Percentiles rank a stretch among this genome's conserved stretches.
phyloP scores from a whole-genome alignment of 2,329 filamentous ascomycete genomes.

The Colletotrichum sp. region DNA sequence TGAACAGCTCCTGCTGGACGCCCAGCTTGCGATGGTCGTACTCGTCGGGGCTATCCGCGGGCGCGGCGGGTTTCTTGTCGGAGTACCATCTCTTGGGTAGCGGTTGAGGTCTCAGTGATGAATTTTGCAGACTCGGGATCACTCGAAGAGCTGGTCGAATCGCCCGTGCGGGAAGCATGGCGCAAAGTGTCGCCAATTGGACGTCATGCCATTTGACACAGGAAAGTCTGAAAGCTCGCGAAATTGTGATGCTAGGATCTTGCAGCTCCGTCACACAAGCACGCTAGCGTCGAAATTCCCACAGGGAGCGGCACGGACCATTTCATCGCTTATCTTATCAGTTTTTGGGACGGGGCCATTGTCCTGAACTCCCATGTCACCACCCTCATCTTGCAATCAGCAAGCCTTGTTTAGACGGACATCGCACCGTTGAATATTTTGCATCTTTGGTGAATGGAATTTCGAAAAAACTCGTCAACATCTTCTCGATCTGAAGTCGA shows the following conservation, averaged over 20 bases:
- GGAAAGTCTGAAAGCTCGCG: neutral
- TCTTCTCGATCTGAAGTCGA: neutral
- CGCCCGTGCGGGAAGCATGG: constrained; percentile 30
- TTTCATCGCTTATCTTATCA: neutral
- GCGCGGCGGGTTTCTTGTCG: neutral
- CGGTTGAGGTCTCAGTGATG: neutral
- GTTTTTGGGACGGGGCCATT: neutral
- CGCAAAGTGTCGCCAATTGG: constrained; percentile 12
- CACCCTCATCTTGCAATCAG: neutral
- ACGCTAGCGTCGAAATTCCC: neutral
- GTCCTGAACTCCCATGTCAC: neutral
- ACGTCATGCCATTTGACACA: constrained; percentile 2
- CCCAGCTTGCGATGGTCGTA: constrained; percentile 65
- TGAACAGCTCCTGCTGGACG: constrained; percentile 77
- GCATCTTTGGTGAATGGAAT: neutral
- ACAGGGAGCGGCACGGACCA: neutral
- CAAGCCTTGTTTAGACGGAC: neutral
- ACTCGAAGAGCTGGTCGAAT: constrained; percentile 20
- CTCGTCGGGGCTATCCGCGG: neutral
- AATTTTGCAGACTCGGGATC: neutral
- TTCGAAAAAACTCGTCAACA: neutral
- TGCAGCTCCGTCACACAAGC: neutral
- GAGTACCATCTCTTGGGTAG: constrained; percentile 7
- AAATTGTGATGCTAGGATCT: constrained; percentile 11
- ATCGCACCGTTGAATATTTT: neutral